Evolutionary conservation across 495 filamentous ascomycete species (phyloP), one percentile per base, ranked within the genome.

Genomic region (Venustampulla echinocandica): DNA sequence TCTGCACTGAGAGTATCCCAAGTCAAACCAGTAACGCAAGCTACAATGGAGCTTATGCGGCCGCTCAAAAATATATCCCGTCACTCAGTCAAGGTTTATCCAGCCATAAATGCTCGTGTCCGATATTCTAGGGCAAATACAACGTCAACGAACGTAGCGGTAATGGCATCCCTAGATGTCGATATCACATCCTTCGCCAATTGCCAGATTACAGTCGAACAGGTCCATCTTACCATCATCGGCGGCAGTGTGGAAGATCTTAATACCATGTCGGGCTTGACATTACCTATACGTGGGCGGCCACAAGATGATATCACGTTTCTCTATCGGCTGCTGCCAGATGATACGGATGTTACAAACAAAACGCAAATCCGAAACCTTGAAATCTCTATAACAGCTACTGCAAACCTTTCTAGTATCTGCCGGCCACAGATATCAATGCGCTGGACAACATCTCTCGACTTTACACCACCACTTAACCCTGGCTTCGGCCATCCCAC

Each of bases 241-340:
- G 80, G 81, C 18, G 88, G 86, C 38, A 71, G 63, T 5, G 78
- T 87, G 9, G 80, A 84, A 48, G 71, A 79, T 49, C 67, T 89
- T n/a, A 82, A 75, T 40, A 61, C 78, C 37, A 62, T 65, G 11
- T 72, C 78, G 11, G 67, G 69, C 2, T 70, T 87, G 47, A 46
- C 53, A 20, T 69, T 86, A 9, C 85, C 89, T 0, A 69, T 89
- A 18, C 68, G 62, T 37, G 87, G 85, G 53, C 80, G 79, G 18
- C 84, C 89, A 13, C 77, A 84, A 57, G 89, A 95, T 54, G 86
- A 90, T 61, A 64, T 90, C 42, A 92, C 86, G 4, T 80, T 93
- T 54, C 69, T 95, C 42, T 95, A 92, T 64, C 80, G 80, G 50
- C 69, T 97, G 17, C 70, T 71, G 2, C 83, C 84, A 0, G 74